Base-by-base conservation (phyloP, 768 basidiomycete species). In the Lactarius psammicola region DNA sequence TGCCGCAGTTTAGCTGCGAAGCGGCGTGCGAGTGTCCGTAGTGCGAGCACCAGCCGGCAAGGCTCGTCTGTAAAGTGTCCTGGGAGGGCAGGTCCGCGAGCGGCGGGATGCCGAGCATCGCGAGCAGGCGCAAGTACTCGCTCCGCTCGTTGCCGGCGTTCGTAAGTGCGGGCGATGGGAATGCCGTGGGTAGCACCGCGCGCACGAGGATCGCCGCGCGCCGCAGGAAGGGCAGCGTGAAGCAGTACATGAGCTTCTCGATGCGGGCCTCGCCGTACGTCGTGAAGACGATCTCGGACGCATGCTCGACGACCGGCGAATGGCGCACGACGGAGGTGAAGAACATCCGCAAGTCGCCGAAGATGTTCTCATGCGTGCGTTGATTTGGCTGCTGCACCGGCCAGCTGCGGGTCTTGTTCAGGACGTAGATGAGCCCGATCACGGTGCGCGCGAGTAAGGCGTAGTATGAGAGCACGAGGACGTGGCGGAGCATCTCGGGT, bases 211-310 rank as follows among this genome's bases (percentile, higher is more conserved):
- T 91, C 13, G 93, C 87, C 0, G 89, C 91, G 0, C 90, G 84
- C 20, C 96, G 89, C 11, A 98, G 84, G 81, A 97, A 98, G 3
- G 95, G 95, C 0, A 98, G 80, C 0, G 92, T 94, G 75, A 95
- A 93, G 0, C 87, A 81, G 72, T 95, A 95, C 38, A 98, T 78
- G 54, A 95, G 76, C 75, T 90, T 92, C 72, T 95, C 89, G 56
- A 98, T 89, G 42, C 89, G 82, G 4, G 87, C 87, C 72, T 94
- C 92, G 59, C 94, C 90, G 68, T 94, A 88, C 3, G 87, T 84
- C 51, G 89, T 86, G 60, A 95, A 88, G 1, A 87, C 88, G 55
- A 90, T 77, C 30, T 87, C 90, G 4, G 92, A 89, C 0, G 88
- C 91, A 70, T 92, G 92, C 68, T 94, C 92, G 69, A 94, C 90